phyloP scores from a whole-genome alignment of 1,139 yeast genomes.

The Taphrina betulina region DNA sequence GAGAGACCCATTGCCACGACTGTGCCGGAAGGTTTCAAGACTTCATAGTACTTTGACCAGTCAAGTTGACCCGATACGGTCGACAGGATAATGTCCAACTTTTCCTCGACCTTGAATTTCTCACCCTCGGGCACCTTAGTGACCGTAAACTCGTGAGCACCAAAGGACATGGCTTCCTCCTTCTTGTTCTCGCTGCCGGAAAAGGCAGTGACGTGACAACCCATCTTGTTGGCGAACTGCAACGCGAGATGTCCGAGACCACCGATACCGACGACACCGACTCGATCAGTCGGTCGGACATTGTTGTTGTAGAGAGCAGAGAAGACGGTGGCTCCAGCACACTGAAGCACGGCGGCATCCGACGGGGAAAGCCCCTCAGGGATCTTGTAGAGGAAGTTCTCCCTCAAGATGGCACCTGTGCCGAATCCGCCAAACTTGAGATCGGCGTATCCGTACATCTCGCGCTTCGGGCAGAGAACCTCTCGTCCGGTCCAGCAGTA shows the following conservation, averaged over 20 bases:
- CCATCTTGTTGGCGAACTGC: conserved; percentile 48
- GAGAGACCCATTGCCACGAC: conserved; percentile 15
- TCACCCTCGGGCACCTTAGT: conserved; percentile 39
- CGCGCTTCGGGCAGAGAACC: conserved; percentile 39
- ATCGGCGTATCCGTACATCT: conserved; percentile 23
- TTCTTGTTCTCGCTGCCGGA: conserved; percentile 46
- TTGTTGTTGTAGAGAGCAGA: conserved; percentile 46
- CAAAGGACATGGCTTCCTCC: conserved; percentile 45
- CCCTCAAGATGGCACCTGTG: conserved; percentile 19
- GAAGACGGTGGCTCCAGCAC: conserved; percentile 48
- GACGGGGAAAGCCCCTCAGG: conserved; percentile 53
- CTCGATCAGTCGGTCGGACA: conserved; percentile 44
- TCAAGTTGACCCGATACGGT: conserved; percentile 30
- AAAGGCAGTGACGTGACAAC: conserved; percentile 48
- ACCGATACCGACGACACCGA: conserved; percentile 49
- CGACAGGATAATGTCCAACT: conserved; percentile 26
- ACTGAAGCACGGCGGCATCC: conserved; percentile 49
- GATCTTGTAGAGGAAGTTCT: conserved; percentile 52
- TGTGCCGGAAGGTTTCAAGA: conserved; percentile 21
- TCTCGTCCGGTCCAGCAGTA: conserved; percentile 52
- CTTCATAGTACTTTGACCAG: conserved; percentile 26
- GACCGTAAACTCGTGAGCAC: conserved; percentile 47
- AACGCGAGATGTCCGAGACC: conserved; percentile 50
- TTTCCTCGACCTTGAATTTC: conserved; percentile 37
- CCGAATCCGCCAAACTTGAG: conserved; percentile 22